phyloP scores from a whole-genome alignment of 352 stramenopile species.

The Phytophthora hibernalis region DNA sequence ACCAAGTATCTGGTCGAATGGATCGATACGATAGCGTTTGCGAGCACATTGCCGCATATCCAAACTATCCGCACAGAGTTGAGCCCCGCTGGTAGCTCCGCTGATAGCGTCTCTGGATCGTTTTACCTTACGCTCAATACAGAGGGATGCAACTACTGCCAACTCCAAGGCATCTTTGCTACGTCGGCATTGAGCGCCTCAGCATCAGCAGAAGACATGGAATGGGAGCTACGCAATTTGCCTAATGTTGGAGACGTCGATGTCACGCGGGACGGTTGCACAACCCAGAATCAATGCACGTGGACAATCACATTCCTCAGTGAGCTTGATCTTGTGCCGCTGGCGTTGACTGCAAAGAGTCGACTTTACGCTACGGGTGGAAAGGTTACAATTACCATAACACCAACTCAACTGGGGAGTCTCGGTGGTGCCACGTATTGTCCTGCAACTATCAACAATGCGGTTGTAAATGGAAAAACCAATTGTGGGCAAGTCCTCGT shows the following conservation, averaged over 20 bases:
- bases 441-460: constrained; percentile 36
- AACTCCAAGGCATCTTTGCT: constrained; percentile 68
- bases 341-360: constrained; percentile 54
- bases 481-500: constrained; percentile 43
- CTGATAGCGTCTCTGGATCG: constrained; percentile 50
- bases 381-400: constrained; percentile 46
- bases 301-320: constrained; percentile 86
- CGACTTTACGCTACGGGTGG: constrained; percentile 53
- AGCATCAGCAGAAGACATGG: constrained; percentile 61
- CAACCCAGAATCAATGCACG: constrained; percentile 63
- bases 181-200: constrained; percentile 84
- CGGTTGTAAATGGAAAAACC: constrained; percentile 34
- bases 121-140: constrained; percentile 91
- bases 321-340: constrained; percentile 66
- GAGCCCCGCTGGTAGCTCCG: constrained; percentile 19
- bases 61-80: constrained; percentile 72
- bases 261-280: constrained; percentile 60
- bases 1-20: constrained; percentile 95
- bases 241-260: constrained; percentile 93
- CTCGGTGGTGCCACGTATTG: constrained; percentile 61
- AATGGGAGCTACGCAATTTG: constrained; percentile 91
- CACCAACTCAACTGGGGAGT: constrained; percentile 40
- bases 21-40: constrained; percentile 79
- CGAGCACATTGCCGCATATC: constrained; percentile 59
- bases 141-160: constrained; percentile 73